Conservation (phyloP, 139 green algal genomes). For the Ostreobium quekettii region DNA sequence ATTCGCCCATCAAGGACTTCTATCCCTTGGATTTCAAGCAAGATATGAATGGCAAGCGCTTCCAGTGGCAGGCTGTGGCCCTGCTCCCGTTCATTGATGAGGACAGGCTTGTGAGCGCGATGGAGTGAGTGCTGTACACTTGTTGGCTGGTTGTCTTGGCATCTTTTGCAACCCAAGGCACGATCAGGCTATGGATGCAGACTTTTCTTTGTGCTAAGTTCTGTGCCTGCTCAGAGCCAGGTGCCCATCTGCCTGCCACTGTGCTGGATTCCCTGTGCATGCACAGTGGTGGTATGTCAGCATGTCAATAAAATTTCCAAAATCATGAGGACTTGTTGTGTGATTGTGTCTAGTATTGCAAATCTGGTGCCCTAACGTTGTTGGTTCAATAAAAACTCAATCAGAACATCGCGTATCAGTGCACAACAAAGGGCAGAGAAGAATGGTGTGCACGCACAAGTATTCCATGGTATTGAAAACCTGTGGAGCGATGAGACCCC, state of each 20-base stretch:
- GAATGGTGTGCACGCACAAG: no score
- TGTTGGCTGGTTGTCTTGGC: neutral
- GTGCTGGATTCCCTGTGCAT: no score
- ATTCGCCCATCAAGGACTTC: conserved; percentile 93
- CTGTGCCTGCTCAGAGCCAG: neutral
- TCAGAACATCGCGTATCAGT: no score
- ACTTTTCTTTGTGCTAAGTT: conserved; percentile 7
- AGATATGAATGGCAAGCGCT: conserved; percentile 99
- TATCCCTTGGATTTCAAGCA: conserved; percentile 90
- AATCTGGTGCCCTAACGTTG: no score
- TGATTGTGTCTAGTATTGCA: no score
- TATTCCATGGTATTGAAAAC: no score
- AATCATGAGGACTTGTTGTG: no score
- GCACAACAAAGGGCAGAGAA: no score
- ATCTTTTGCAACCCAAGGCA: neutral
- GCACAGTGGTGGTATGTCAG: no score
- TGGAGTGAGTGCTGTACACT: conserved; percentile 1
- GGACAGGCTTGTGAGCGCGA: conserved; percentile 52
- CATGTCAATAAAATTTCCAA: no score
- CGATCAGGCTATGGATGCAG: neutral
- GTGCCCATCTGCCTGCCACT: neutral
- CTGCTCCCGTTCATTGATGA: conserved; percentile 98
- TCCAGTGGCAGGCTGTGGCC: conserved; percentile 94
- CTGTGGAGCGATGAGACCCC: no score
- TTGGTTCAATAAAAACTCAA: no score